A percentile compares a stretch with the other conserved stretches of the same genome.
Evolutionary conservation across 129 eudicot species (phyloP).

Genomic region (Lactuca sativa): DNA sequence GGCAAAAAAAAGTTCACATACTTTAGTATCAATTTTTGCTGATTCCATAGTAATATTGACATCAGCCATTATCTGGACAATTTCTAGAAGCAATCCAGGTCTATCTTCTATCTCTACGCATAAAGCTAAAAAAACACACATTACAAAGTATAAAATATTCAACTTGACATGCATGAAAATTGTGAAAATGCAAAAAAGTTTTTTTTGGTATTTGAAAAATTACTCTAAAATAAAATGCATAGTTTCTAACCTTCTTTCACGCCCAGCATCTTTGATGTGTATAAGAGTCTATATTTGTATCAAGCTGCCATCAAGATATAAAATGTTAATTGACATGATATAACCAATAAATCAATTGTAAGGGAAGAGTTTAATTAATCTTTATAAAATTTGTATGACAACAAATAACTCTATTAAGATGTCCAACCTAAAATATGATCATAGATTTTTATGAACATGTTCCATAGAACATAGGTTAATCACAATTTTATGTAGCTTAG

Average conservation of each 20-base stretch:
- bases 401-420: too few species aligned
- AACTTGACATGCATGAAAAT: too few species aligned
- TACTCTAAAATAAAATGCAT: background rate
- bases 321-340: background rate
- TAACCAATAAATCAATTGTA: too few species aligned
- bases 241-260: conserved; percentile 72
- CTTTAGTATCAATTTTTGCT: conserved; percentile 92
- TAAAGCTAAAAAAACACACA: conserved; percentile 54
- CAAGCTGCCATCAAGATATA: conserved; percentile 51
- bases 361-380: too few species aligned
- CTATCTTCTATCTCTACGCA: conserved; percentile 90
- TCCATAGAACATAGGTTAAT: too few species aligned
- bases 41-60: conserved; percentile 76
- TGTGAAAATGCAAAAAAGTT: too few species aligned
- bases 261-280: conserved; percentile 84
- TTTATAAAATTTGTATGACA: too few species aligned
- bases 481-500: too few species aligned
- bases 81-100: conserved; percentile 81
- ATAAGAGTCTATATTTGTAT: conserved; percentile 83
- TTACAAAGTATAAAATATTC: background rate
- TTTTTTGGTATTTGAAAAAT: background rate
- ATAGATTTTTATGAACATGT: too few species aligned
- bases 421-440: too few species aligned
- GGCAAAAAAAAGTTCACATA: conserved; percentile 5
- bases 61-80: conserved; percentile 72